phyloP scores from a whole-genome alignment of 495 filamentous ascomycete genomes.

The Aspergillus panamensis region DNA sequence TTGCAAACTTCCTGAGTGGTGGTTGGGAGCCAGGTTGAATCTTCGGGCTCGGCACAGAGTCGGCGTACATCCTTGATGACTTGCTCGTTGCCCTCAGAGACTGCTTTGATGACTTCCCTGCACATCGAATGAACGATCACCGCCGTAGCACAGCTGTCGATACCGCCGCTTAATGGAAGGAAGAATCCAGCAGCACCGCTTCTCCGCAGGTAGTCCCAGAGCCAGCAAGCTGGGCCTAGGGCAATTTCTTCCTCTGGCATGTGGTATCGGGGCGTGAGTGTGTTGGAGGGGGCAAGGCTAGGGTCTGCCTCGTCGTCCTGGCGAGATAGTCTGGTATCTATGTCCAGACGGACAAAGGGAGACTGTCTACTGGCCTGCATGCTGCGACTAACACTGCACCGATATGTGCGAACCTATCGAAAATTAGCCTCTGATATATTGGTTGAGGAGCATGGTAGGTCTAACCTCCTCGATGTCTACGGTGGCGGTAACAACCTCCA shows the following conservation, averaged over 20 bases:
- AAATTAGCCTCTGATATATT: neutral
- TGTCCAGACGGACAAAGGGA: slow-evolving; percentile 34
- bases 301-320: slow-evolving; percentile 37
- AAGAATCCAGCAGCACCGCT: slow-evolving; percentile 58
- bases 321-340: slow-evolving; percentile 37
- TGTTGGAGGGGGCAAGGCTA: slow-evolving; percentile 37
- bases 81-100: slow-evolving; percentile 58
- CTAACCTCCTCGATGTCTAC: slow-evolving; percentile 78
- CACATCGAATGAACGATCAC: slow-evolving; percentile 78
- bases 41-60: slow-evolving; percentile 54
- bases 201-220: slow-evolving; percentile 83
- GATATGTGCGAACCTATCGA: slow-evolving; percentile 35
- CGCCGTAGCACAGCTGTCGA: slow-evolving; percentile 58
- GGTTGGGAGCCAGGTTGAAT: slow-evolving; percentile 47
- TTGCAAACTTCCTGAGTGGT: slow-evolving; percentile 61
- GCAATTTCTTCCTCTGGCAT: slow-evolving; percentile 73
- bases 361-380: slow-evolving; percentile 41
- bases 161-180: slow-evolving; percentile 67
- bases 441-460: slow-evolving; percentile 1
- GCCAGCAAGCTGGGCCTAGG: slow-evolving; percentile 65
- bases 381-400: slow-evolving; percentile 33
- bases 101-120: slow-evolving; percentile 64
- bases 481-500: slow-evolving; percentile 81
- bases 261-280: slow-evolving; percentile 52
- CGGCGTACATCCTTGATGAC: slow-evolving; percentile 68